Evolutionary conservation across 352 stramenopile species (phyloP).

Genomic region (Globisporangium mamillatum): DNA sequence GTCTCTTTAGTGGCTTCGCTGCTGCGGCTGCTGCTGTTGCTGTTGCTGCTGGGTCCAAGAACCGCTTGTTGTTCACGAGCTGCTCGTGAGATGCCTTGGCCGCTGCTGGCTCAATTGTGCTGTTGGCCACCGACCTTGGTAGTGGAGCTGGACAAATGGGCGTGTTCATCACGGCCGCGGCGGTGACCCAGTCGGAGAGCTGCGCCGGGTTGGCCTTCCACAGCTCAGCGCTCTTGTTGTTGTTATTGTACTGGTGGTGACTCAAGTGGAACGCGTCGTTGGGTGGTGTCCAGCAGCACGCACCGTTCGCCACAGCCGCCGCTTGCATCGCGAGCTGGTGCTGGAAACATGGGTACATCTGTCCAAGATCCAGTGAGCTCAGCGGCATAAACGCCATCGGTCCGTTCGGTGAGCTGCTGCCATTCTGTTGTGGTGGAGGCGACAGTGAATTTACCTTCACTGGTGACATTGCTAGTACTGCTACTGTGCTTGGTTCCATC

Average conservation of each 20-base stretch:
- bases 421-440: slow-evolving; percentile 1
- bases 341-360: slow-evolving; percentile 23
- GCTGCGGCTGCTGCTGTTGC: not conserved
- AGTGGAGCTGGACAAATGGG: not conserved
- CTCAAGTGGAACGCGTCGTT: slow-evolving; percentile 5
- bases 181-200: slow-evolving; percentile 1
- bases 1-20: slow-evolving; percentile 15
- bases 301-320: slow-evolving; percentile 1
- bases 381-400: slow-evolving; percentile 21
- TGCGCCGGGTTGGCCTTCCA: slow-evolving; percentile 1
- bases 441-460: not conserved
- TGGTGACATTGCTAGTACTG: not conserved
- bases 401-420: slow-evolving; percentile 6
- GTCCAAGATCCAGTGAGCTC: slow-evolving; percentile 23
- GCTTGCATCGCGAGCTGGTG: slow-evolving; percentile 31
- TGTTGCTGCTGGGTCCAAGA: slow-evolving; percentile 21
- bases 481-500: not conserved
- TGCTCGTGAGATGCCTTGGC: slow-evolving; percentile 40
- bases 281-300: slow-evolving; percentile 16
- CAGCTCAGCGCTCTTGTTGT: not conserved
- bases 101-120: slow-evolving; percentile 52
- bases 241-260: not conserved
- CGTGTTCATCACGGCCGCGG: not conserved
- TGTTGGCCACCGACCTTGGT: slow-evolving; percentile 3
- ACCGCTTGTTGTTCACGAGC: slow-evolving; percentile 30